A percentile compares a stretch with the other conserved stretches of the same genome.
These are phyloP conservation scores for Trametes maxima DNA, from an alignment of 768 basidiomycete genomes.

Conservation along the genomic window DNA sequence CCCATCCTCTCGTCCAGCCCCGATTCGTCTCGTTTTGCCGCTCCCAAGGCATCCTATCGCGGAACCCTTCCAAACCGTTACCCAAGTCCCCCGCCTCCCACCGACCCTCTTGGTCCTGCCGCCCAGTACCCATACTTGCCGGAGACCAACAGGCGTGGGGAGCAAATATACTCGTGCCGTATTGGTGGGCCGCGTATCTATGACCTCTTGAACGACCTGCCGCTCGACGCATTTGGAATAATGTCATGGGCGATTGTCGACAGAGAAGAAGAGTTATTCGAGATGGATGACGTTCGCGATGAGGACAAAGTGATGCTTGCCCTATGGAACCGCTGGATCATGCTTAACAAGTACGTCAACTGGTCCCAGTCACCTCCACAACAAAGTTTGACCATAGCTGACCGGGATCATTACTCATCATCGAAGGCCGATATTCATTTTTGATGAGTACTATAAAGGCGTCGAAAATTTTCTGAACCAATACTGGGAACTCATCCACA, in stretches of 20 bases:
- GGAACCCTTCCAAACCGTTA: constrained; percentile 22
- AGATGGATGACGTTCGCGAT: constrained; percentile 68
- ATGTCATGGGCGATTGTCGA: constrained; percentile 72
- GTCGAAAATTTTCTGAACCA: constrained; percentile 55
- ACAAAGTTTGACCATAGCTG: neutral
- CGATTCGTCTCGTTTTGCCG: neutral
- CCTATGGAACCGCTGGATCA: constrained; percentile 77
- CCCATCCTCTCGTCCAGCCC: neutral
- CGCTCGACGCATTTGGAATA: constrained; percentile 64
- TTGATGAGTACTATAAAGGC: constrained; percentile 52
- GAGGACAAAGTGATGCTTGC: constrained; percentile 82
- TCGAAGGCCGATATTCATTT: constrained; percentile 55
- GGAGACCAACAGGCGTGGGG: constrained; percentile 3
- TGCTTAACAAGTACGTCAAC: constrained; percentile 52
- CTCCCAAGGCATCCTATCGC: neutral
- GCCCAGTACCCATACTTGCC: constrained; percentile 28
- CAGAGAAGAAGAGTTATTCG: constrained; percentile 75
- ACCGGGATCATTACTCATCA: neutral
- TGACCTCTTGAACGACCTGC: constrained; percentile 62
- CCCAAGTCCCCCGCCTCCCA: constrained; percentile 26
- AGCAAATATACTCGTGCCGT: constrained; percentile 55
- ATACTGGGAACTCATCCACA: constrained; percentile 68
- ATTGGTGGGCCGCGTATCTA: constrained; percentile 66
- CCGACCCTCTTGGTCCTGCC: constrained; percentile 27
- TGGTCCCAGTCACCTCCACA: neutral